These are phyloP conservation scores for Macrolepiota dolichaula DNA, from an alignment of 768 basidiomycete genomes.

Conservation along the genomic window DNA sequence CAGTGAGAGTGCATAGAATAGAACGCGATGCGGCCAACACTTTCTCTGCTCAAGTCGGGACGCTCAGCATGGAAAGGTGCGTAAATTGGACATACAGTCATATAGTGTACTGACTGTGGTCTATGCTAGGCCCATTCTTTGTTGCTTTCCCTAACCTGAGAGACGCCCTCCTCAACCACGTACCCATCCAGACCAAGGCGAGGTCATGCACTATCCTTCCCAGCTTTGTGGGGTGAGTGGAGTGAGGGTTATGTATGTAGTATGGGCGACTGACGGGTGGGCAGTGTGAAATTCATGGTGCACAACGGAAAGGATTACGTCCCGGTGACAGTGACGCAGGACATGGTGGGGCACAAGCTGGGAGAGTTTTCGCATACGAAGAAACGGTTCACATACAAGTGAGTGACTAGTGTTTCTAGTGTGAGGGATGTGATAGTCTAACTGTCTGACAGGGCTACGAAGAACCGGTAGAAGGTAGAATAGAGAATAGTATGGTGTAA, in stretches of 20 bases:
- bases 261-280: background rate
- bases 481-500: background rate
- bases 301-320: slow-evolving; percentile 92
- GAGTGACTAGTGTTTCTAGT: slow-evolving; percentile 28
- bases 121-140: slow-evolving; percentile 80
- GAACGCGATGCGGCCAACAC: slow-evolving; percentile 57
- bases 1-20: background rate
- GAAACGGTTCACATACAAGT: slow-evolving; percentile 86
- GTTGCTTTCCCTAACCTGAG: slow-evolving; percentile 87
- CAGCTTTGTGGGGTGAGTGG: slow-evolving; percentile 87
- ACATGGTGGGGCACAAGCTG: slow-evolving; percentile 98
- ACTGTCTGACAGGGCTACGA: background rate
- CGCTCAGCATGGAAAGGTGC: slow-evolving; percentile 86
- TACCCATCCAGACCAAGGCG: slow-evolving; percentile 86
- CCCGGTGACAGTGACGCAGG: slow-evolving; percentile 85
- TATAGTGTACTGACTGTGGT: background rate
- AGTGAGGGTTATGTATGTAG: background rate
- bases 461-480: slow-evolving; percentile 6
- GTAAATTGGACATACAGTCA: slow-evolving; percentile 2
- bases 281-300: slow-evolving; percentile 82
- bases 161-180: slow-evolving; percentile 74
- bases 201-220: slow-evolving; percentile 91
- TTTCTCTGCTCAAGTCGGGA: slow-evolving; percentile 53
- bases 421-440: background rate
- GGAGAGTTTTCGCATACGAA: slow-evolving; percentile 93